These are phyloP conservation scores for Cynanchum wilfordii DNA, from an alignment of 257 asterid species.

Conservation along the genomic window DNA sequence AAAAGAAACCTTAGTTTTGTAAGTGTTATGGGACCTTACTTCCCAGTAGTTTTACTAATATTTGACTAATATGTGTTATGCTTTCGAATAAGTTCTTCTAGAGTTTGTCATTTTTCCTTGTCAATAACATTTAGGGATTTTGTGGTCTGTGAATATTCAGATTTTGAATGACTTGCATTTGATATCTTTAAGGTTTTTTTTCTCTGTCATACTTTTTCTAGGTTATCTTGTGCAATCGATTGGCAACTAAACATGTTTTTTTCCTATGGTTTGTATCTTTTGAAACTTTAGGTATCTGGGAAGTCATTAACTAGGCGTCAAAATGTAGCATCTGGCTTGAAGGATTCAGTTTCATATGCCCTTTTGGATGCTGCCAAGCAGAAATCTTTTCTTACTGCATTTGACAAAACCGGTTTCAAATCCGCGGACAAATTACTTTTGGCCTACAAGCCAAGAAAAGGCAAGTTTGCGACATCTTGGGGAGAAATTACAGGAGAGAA, in stretches of 20 bases:
- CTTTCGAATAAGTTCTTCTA: background rate
- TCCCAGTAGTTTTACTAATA: background rate
- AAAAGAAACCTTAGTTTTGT: background rate
- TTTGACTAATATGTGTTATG: background rate
- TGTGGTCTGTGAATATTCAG: background rate
- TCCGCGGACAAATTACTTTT: conserved; percentile 52
- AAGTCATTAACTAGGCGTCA: conserved; percentile 63
- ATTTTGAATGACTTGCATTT: background rate
- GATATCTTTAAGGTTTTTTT: background rate
- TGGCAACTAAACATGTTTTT: background rate
- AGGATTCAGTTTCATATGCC: conserved; percentile 59
- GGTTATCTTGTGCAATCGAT: background rate
- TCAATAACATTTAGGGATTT: background rate
- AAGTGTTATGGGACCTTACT: background rate
- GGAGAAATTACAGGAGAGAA: conserved; percentile 56
- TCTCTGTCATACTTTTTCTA: background rate
- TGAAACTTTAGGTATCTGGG: conserved; percentile 55
- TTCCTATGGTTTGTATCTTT: background rate
- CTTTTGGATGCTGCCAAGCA: conserved; percentile 75
- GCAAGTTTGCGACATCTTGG: conserved; percentile 48
- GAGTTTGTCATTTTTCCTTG: background rate
- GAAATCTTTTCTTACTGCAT: conserved; percentile 55
- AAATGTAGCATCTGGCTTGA: conserved; percentile 33
- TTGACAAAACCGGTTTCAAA: conserved; percentile 61
- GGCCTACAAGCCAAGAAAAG: conserved; percentile 82